Conservation (phyloP, 2,329 filamentous ascomycete species). For the Falciphora oryzae region DNA sequence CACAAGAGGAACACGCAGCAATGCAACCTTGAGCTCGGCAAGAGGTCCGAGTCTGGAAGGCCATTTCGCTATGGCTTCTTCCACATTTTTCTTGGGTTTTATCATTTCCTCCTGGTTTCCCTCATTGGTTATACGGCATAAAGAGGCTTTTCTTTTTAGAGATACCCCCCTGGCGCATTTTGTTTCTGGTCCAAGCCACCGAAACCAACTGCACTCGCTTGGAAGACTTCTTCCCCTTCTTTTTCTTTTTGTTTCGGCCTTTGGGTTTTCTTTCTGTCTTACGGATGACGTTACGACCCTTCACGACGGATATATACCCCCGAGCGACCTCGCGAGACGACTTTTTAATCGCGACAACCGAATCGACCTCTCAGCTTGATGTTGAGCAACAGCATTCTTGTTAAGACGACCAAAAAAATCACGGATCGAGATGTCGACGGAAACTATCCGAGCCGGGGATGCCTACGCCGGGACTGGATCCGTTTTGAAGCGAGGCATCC, state of each 20-base stretch:
- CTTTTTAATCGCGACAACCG: constrained; percentile 26
- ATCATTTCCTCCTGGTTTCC: constrained; percentile 18
- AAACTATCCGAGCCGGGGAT: constrained; percentile 2
- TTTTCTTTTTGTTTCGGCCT: constrained; percentile 27
- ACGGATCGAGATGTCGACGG: constrained; percentile 4
- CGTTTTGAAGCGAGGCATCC: background rate
- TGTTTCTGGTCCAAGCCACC: background rate
- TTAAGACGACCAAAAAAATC: constrained; percentile 14
- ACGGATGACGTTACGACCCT: constrained; percentile 41
- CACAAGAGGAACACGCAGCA: constrained; percentile 57
- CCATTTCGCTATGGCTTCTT: constrained; percentile 24
- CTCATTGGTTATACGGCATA: constrained; percentile 27
- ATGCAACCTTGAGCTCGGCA: constrained; percentile 47
- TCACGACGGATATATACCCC: constrained; percentile 29
- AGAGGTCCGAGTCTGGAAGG: constrained; percentile 40
- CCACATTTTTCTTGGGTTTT: constrained; percentile 25
- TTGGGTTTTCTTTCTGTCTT: constrained; percentile 33
- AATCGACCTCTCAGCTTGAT: constrained; percentile 17
- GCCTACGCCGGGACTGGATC: constrained; percentile 3
- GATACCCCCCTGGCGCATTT: constrained; percentile 25
- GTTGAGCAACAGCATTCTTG: constrained; percentile 15
- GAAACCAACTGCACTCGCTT: constrained; percentile 27
- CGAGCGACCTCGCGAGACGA: constrained; percentile 30
- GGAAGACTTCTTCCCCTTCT: constrained; percentile 24
- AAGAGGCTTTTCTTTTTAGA: constrained; percentile 34